Percentiles rank a stretch among this genome's conserved stretches.
These are phyloP conservation scores for Ustilaginoidea virens DNA, from an alignment of 2,329 filamentous ascomycete genomes.

Conservation along the genomic window DNA sequence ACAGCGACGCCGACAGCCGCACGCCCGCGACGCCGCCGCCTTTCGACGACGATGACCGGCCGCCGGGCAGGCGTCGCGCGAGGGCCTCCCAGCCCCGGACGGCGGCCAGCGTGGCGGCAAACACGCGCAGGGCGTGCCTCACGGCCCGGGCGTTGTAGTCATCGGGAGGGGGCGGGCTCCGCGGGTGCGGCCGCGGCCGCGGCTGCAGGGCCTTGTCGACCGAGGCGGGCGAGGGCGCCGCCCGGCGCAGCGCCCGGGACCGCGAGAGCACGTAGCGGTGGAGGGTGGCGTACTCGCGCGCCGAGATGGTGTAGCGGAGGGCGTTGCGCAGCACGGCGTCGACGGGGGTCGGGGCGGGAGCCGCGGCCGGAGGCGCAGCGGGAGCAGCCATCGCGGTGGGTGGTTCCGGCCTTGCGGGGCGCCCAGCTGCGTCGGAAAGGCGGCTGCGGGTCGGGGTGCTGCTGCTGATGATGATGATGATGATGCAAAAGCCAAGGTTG, in stretches of 20 bases:
- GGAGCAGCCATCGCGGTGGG: slow-evolving; percentile 1
- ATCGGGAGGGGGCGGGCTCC: too few relatives aligned
- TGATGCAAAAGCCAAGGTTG: neutral
- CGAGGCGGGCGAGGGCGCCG: slow-evolving; percentile 37
- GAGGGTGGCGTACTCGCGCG: slow-evolving; percentile 71
- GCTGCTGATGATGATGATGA: too few relatives aligned
- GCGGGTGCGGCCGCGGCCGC: too few relatives aligned
- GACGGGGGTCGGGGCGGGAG: slow-evolving; percentile 13
- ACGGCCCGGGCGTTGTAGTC: slow-evolving; percentile 58
- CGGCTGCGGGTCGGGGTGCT: too few relatives aligned
- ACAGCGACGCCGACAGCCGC: slow-evolving; percentile 67
- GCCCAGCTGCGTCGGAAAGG: too few relatives aligned
- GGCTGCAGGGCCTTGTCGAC: slow-evolving; percentile 28
- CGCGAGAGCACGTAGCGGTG: slow-evolving; percentile 72
- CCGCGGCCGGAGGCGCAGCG: neutral
- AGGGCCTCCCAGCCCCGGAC: slow-evolving; percentile 48
- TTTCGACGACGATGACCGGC: slow-evolving; percentile 25
- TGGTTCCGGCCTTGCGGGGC: too few relatives aligned
- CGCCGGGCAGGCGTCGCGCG: slow-evolving; percentile 28
- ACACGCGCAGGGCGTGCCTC: slow-evolving; percentile 55
- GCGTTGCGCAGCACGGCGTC: slow-evolving; percentile 74
- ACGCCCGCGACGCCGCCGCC: slow-evolving; percentile 30
- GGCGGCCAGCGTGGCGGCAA: slow-evolving; percentile 41
- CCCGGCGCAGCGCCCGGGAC: slow-evolving; percentile 40
- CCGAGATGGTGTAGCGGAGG: slow-evolving; percentile 71